Evolutionary conservation across 1,284 basidiomycete species (phyloP).

Genomic region (Anthracocystis walkeri): DNA sequence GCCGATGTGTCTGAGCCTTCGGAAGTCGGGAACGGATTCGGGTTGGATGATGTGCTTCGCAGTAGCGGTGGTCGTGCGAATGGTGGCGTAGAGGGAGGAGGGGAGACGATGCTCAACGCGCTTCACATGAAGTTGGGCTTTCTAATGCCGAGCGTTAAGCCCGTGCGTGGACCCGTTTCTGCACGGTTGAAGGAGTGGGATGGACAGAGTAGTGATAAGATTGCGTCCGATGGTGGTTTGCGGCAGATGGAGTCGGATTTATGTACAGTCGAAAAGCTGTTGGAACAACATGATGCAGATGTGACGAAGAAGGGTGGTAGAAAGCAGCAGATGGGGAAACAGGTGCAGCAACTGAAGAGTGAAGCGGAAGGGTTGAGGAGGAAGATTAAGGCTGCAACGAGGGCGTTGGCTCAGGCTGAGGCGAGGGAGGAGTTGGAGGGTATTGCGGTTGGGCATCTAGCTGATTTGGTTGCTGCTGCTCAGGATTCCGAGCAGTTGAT

Average conservation of each 20-base stretch:
- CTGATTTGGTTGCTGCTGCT: conserved; percentile 31
- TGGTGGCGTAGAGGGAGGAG: background rate
- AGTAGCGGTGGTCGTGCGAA: background rate
- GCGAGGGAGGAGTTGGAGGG: conserved; percentile 13
- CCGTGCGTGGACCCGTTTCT: conserved; percentile 36
- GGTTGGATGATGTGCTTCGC: background rate
- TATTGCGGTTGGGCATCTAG: conserved; percentile 22
- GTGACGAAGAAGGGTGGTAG: background rate
- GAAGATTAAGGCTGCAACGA: conserved; percentile 24
- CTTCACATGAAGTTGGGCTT: conserved; percentile 26
- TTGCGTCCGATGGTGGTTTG: conserved; percentile 21
- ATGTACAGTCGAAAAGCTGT: conserved; percentile 12
- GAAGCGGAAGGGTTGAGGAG: conserved; percentile 29
- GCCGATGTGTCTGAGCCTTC: background rate
- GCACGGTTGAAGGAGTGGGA: conserved; percentile 33
- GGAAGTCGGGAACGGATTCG: background rate
- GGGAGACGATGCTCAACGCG: conserved; percentile 19
- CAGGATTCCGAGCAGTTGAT: conserved; percentile 33
- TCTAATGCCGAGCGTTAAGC: conserved; percentile 35
- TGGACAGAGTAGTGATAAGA: conserved; percentile 42
- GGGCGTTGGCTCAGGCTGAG: conserved; percentile 3
- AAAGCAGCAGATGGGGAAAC: conserved; percentile 8
- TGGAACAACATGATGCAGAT: conserved; percentile 9
- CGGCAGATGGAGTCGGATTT: conserved; percentile 34
- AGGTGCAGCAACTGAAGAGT: conserved; percentile 18